phyloP scores from a whole-genome alignment of 495 filamentous ascomycete genomes.

The Pyrenopolyporus hunteri region DNA sequence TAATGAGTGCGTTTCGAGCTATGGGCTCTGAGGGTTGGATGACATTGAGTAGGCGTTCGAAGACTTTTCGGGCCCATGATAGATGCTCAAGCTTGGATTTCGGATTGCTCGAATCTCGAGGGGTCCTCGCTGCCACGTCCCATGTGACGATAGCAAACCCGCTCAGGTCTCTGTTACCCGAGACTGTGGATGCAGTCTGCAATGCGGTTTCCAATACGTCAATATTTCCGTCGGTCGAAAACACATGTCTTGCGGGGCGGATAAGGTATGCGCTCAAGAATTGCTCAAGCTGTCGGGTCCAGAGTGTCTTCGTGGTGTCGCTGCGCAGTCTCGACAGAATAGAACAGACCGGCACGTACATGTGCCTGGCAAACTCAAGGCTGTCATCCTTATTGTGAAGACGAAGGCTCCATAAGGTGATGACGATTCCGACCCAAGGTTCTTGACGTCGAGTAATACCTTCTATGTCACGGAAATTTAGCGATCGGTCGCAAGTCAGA shows the following conservation, averaged over 20 bases:
- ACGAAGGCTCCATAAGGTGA: constrained; percentile 52
- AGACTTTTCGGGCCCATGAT: constrained; percentile 71
- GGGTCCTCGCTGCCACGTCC: constrained; percentile 62
- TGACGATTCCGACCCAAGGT: constrained; percentile 48
- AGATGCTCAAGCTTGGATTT: constrained; percentile 62
- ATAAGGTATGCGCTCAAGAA: constrained; percentile 74
- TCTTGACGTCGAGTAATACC: constrained; percentile 38
- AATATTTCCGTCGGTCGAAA: constrained; percentile 51
- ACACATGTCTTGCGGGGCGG: constrained; percentile 65
- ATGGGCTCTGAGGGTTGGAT: constrained; percentile 14
- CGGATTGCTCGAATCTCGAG: constrained; percentile 59
- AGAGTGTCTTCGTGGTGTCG: constrained; percentile 33
- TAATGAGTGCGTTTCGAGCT: constrained; percentile 33
- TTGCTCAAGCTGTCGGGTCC: constrained; percentile 59
- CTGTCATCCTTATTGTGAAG: constrained; percentile 47
- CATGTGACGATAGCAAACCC: constrained; percentile 58
- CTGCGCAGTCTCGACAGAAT: constrained; percentile 46
- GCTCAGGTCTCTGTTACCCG: constrained; percentile 38
- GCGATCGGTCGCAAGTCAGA: constrained; percentile 43
- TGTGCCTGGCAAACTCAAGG: constrained; percentile 47
- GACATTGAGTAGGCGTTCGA: constrained; percentile 50
- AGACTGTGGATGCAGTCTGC: constrained; percentile 39
- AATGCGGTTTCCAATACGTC: constrained; percentile 45
- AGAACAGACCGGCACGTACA: constrained; percentile 41
- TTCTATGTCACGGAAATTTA: constrained; percentile 35